Base-by-base conservation (phyloP, 768 basidiomycete species). In the Boletus rufocinnamomeus region DNA sequence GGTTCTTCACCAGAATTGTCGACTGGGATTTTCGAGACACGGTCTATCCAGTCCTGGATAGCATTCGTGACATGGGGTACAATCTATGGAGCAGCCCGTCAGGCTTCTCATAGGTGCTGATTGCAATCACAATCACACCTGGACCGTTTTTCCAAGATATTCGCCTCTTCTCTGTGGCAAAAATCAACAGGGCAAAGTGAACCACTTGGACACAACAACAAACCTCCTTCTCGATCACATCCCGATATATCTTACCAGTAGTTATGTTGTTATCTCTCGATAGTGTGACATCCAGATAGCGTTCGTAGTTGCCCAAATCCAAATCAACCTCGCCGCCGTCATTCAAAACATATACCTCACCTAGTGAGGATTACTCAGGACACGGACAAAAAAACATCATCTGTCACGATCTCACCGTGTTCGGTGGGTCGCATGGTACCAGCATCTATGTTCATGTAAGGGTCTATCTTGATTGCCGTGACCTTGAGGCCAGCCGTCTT, bases 391-490 rank as follows among this genome's bases (percentile, higher is more conserved):
- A 50, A 58, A 55, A 23, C 30, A 23, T 3, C 45, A 56, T 62
- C 30, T 43, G 52, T 35, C 59, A 41, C 47, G 50, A 60, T 62
- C 87, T 81, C 72, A 93, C 95, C 96, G 72, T 99, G 96, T 74
- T 99, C 96, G 17, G 95, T 96, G 16, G 96, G 96, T 50, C 93
- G 82, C 96, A 99, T 99, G 21, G 96, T 98, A 37, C 96, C 96
- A 25, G 96, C 96, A 81, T 99, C 96, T 67, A 99, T 98, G 77
- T 99, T 99, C 96, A 99, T 98, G 67, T 99, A 99, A 16, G 96
- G 96, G 73, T 99, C 96, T 68, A 99, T 98, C 78, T 99, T 99
- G 82, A 99, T 98, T 13, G 96, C 92, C 9, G 96, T 99, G 66
- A 98, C 96, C 78, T 95, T 97, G 60, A 97, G 81, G 48, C 96